Percentiles rank a stretch among this genome's conserved stretches.
Evolutionary conservation across 345 rosid species (phyloP).

Genomic region (Cardamine resedifolia): DNA sequence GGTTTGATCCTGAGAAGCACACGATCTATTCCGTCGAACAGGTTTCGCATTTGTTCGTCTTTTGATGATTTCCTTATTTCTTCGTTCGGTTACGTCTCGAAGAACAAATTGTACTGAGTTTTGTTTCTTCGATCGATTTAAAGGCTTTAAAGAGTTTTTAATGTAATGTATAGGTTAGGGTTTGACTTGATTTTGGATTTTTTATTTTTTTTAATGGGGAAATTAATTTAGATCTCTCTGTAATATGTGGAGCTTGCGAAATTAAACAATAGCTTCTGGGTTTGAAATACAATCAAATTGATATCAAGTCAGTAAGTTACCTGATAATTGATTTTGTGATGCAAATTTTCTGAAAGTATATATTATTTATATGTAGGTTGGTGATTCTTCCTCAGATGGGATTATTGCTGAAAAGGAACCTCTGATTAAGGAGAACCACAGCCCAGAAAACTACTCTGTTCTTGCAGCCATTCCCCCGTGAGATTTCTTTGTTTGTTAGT

Average conservation of each 20-base stretch:
- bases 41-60: conserved; percentile 35
- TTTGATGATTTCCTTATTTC: neutral
- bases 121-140: conserved; percentile 13
- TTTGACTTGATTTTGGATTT: conserved; percentile 7
- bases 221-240: neutral
- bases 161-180: conserved; percentile 1
- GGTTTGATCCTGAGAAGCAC: conserved; percentile 51
- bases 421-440: conserved; percentile 48
- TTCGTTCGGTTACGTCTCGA: neutral
- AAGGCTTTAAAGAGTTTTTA: neutral
- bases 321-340: neutral
- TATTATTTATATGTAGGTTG: conserved; percentile 44
- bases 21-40: conserved; percentile 43
- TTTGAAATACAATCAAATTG: neutral
- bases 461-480: conserved; percentile 74
- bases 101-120: neutral
- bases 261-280: no score
- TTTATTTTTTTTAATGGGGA: neutral
- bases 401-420: conserved; percentile 59
- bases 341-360: neutral
- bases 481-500: conserved; percentile 31
- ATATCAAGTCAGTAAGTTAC: neutral
- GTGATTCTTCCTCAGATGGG: conserved; percentile 64
- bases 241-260: conserved; percentile 1
- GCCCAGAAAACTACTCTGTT: conserved; percentile 62